Evolutionary conservation across 345 rosid genomes (phyloP).

Genomic region (Citrus hindsii): DNA sequence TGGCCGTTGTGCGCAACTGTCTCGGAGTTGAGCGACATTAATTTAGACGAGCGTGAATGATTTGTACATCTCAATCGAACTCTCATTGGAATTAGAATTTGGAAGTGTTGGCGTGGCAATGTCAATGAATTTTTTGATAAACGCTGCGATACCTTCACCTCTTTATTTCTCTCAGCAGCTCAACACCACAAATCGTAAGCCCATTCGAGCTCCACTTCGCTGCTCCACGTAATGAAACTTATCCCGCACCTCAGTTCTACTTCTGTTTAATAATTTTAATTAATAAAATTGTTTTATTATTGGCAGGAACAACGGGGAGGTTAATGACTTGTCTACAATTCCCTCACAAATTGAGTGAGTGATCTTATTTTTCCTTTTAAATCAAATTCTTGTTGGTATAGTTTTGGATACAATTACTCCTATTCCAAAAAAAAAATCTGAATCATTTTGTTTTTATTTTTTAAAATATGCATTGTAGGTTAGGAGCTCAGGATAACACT

Average conservation of each 20-base stretch:
- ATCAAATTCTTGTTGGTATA: neutral
- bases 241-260: neutral
- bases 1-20: neutral
- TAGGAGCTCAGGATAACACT: conserved; percentile 29
- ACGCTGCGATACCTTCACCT: conserved; percentile 25
- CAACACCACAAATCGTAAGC: neutral
- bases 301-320: conserved; percentile 41
- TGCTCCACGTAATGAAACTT: conserved; percentile 21
- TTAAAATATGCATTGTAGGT: conserved; percentile 27
- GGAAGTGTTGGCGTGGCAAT: neutral
- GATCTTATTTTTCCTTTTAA: neutral
- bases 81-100: neutral
- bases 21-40: neutral
- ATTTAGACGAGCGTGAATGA: neutral
- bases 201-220: conserved; percentile 12
- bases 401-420: neutral
- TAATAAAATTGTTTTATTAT: neutral
- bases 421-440: neutral
- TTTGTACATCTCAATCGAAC: neutral
- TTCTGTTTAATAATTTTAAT: no score
- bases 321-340: conserved; percentile 24
- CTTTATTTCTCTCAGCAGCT: conserved; percentile 9
- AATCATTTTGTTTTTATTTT: neutral
- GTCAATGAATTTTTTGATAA: conserved; percentile 28
- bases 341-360: conserved; percentile 35